These are phyloP conservation scores for Ceratocystis diversiconidia DNA, from an alignment of 2,329 filamentous ascomycete species.

Conservation along the genomic window DNA sequence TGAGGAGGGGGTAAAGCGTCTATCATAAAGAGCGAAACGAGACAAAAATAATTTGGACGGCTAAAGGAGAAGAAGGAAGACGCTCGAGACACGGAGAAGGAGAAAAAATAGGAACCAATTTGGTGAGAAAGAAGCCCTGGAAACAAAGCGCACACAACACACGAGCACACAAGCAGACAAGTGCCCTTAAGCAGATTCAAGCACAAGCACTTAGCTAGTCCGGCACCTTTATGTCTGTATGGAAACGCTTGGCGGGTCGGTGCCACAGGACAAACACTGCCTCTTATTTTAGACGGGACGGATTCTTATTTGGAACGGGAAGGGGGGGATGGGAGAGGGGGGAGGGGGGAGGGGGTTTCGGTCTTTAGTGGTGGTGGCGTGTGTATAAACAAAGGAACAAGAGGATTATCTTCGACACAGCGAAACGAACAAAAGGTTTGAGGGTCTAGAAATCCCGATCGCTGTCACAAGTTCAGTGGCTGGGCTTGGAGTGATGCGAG, in stretches of 20 bases:
- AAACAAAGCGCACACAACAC: background rate
- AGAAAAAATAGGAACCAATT: background rate
- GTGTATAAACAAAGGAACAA: background rate
- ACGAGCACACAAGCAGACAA: background rate
- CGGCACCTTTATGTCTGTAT: background rate
- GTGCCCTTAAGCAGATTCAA: background rate
- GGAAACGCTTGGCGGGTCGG: background rate
- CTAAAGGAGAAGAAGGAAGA: slow-evolving; percentile 4
- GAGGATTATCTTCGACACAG: background rate
- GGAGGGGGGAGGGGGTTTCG: background rate
- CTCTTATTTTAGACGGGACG: slow-evolving; percentile 7
- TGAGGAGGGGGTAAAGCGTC: background rate
- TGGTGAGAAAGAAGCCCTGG: background rate
- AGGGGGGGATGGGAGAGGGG: background rate
- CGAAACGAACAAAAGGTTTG: background rate
- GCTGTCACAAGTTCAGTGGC: too few relatives aligned
- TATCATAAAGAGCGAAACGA: background rate
- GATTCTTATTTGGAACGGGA: background rate
- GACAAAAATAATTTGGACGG: background rate
- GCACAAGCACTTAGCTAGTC: background rate
- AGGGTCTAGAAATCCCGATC: too few relatives aligned
- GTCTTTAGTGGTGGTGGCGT: too few relatives aligned
- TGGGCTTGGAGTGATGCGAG: too few relatives aligned
- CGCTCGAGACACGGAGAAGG: slow-evolving; percentile 10
- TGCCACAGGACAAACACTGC: slow-evolving; percentile 7